Evolutionary conservation across 2,329 filamentous ascomycete species (phyloP).

Genomic region (Verticillium zaregamsianum): DNA sequence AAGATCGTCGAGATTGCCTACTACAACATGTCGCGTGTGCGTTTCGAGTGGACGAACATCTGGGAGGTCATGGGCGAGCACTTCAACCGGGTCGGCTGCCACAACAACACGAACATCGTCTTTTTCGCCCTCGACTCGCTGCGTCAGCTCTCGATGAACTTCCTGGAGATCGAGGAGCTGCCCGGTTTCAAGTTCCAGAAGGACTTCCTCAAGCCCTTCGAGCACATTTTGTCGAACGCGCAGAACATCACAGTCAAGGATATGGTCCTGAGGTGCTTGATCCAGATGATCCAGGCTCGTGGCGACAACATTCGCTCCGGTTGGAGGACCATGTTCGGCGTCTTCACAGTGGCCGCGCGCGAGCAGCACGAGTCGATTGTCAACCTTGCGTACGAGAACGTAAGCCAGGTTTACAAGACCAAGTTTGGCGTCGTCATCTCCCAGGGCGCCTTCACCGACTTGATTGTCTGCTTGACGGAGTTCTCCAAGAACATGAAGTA

Average conservation of each 20-base stretch:
- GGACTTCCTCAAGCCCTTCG: slow-evolving; percentile 96
- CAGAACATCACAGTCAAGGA: slow-evolving; percentile 92
- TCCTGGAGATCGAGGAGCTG: slow-evolving; percentile 96
- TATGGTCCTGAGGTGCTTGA: slow-evolving; percentile 90
- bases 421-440: slow-evolving; percentile 94
- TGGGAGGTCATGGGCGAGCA: slow-evolving; percentile 98
- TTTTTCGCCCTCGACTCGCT: slow-evolving; percentile 96
- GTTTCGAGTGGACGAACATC: slow-evolving; percentile 97
- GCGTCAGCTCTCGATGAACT: slow-evolving; percentile 94
- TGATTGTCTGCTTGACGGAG: slow-evolving; percentile 93
- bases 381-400: slow-evolving; percentile 94
- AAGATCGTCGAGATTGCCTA: slow-evolving; percentile 99
- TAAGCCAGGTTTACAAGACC: slow-evolving; percentile 91
- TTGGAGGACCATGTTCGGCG: slow-evolving; percentile 99
- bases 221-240: slow-evolving; percentile 94
- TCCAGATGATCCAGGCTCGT: slow-evolving; percentile 97
- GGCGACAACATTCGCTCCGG: slow-evolving; percentile 96
- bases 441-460: slow-evolving; percentile 92
- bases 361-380: slow-evolving; percentile 95
- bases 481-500: slow-evolving; percentile 99
- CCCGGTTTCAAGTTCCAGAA: slow-evolving; percentile 99
- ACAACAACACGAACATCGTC: slow-evolving; percentile 93
- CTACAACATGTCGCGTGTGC: slow-evolving; percentile 98
- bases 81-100: slow-evolving; percentile 96
- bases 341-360: slow-evolving; percentile 91